These are phyloP conservation scores for Leptosphaerulina australis DNA, from an alignment of 2,329 filamentous ascomycete genomes.

Conservation along the genomic window DNA sequence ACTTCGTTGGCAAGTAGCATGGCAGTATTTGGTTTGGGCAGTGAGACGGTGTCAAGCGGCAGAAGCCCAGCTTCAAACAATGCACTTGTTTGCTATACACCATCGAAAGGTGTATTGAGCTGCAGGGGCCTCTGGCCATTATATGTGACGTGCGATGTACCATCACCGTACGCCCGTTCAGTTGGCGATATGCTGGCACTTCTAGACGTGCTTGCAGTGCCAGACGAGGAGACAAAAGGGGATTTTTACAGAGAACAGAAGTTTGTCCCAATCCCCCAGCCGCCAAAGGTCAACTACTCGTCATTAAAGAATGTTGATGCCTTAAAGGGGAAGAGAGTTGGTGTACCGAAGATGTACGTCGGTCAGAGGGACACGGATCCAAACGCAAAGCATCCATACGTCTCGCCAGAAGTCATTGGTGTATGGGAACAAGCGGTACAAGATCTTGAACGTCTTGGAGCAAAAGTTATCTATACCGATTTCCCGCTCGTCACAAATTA, in stretches of 20 bases:
- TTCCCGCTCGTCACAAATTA: slow-evolving; percentile 56
- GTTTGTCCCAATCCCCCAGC: slow-evolving; percentile 51
- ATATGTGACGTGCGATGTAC: slow-evolving; percentile 62
- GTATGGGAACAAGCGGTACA: slow-evolving; percentile 43
- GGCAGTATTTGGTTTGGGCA: slow-evolving; percentile 60
- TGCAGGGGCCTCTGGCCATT: slow-evolving; percentile 62
- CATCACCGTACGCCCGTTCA: slow-evolving; percentile 60
- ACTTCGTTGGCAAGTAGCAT: slow-evolving; percentile 59
- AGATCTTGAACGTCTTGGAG: slow-evolving; percentile 51
- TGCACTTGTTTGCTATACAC: slow-evolving; percentile 61
- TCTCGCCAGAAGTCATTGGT: slow-evolving; percentile 49
- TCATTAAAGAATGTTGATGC: slow-evolving; percentile 41
- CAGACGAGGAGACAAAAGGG: slow-evolving; percentile 51
- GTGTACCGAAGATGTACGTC: slow-evolving; percentile 59
- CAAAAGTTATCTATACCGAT: slow-evolving; percentile 52
- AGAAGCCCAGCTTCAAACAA: slow-evolving; percentile 64
- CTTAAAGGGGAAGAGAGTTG: slow-evolving; percentile 55
- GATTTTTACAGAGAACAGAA: slow-evolving; percentile 64
- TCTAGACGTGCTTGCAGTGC: slow-evolving; percentile 55
- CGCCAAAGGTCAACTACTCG: slow-evolving; percentile 45
- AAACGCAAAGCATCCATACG: slow-evolving; percentile 44
- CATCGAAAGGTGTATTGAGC: slow-evolving; percentile 59
- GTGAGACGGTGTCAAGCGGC: slow-evolving; percentile 63
- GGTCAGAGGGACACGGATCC: slow-evolving; percentile 46
- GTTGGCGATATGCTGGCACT: slow-evolving; percentile 58